Percentiles rank a stretch among this genome's conserved stretches.
phyloP scores from a whole-genome alignment of 352 stramenopile species.

The Phytopythium kandeliae region DNA sequence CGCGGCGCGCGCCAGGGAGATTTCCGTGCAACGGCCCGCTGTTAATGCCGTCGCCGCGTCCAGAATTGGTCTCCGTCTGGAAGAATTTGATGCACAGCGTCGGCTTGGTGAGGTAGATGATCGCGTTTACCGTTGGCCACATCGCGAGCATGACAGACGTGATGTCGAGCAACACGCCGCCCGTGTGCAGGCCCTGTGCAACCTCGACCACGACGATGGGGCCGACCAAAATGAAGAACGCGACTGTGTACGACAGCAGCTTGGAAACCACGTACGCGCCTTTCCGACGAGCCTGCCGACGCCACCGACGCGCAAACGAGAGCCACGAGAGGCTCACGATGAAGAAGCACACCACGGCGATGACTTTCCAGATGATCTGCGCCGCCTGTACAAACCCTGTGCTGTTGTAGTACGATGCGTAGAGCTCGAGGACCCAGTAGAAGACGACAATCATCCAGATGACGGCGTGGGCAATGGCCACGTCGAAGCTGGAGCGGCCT shows the following conservation, averaged over 20 bases:
- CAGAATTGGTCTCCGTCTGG: constrained; percentile 19
- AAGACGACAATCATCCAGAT: constrained; percentile 78
- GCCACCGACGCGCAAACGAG: constrained; percentile 51
- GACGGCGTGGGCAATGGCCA: constrained; percentile 65
- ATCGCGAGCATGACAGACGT: constrained; percentile 56
- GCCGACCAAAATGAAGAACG: constrained; percentile 69
- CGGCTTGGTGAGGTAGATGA: constrained; percentile 70
- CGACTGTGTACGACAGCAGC: constrained; percentile 69
- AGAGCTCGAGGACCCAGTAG: constrained; percentile 72
- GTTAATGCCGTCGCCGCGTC: constrained; percentile 12
- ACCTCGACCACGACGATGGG: constrained; percentile 68
- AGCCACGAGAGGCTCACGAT: constrained; percentile 55
- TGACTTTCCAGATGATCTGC: constrained; percentile 70
- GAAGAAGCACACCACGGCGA: constrained; percentile 52
- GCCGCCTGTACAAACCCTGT: constrained; percentile 34
- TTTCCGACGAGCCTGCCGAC: constrained; percentile 29
- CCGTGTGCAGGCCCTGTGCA: constrained; percentile 34
- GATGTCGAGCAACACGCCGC: constrained; percentile 27
- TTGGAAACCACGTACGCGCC: constrained; percentile 72
- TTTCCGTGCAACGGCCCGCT: constrained; percentile 24
- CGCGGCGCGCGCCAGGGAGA: constrained; percentile 1
- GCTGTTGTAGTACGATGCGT: constrained; percentile 53
- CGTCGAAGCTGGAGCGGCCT: constrained; percentile 53
- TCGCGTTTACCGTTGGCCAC: constrained; percentile 73
- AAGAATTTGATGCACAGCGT: constrained; percentile 56